These are phyloP conservation scores for Cadophora malorum DNA, from an alignment of 2,329 filamentous ascomycete species.

Conservation along the genomic window DNA sequence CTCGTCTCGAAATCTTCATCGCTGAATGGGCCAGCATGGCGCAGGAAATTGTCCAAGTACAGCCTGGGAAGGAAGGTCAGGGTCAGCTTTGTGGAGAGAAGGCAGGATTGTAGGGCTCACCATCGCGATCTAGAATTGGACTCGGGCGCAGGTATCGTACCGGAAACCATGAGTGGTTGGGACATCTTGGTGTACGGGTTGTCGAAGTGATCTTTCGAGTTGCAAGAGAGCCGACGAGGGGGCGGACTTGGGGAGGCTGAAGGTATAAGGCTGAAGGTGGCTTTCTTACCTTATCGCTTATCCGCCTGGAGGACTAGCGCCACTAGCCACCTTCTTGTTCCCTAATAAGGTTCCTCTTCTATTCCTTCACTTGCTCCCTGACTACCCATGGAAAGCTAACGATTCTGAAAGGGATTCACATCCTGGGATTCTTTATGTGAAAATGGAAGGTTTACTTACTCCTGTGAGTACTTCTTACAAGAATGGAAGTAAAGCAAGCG, in stretches of 20 bases:
- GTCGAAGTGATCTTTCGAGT: neutral
- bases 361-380: neutral
- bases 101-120: constrained; percentile 27
- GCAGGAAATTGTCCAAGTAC: constrained; percentile 82
- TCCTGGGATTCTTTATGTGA: constrained; percentile 33
- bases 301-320: constrained; percentile 31
- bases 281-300: constrained; percentile 33
- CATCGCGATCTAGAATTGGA: constrained; percentile 32
- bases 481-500: constrained; percentile 24
- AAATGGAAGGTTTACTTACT: constrained; percentile 57
- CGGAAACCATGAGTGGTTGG: constrained; percentile 39
- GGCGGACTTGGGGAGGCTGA: constrained; percentile 4
- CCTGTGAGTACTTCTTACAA: constrained; percentile 51
- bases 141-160: constrained; percentile 22
- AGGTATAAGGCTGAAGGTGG: constrained; percentile 4
- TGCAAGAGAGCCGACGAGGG: neutral
- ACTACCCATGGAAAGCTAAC: neutral
- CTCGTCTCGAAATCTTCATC: constrained; percentile 60
- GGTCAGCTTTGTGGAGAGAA: constrained; percentile 13
- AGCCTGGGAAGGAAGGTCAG: constrained; percentile 61
- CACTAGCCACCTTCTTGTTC: neutral
- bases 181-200: constrained; percentile 34
- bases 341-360: neutral
- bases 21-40: constrained; percentile 79
- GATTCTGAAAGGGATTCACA: neutral